These are phyloP conservation scores for Pyropia yezoensis DNA, from an alignment of 23 red algal species.

Conservation along the genomic window DNA sequence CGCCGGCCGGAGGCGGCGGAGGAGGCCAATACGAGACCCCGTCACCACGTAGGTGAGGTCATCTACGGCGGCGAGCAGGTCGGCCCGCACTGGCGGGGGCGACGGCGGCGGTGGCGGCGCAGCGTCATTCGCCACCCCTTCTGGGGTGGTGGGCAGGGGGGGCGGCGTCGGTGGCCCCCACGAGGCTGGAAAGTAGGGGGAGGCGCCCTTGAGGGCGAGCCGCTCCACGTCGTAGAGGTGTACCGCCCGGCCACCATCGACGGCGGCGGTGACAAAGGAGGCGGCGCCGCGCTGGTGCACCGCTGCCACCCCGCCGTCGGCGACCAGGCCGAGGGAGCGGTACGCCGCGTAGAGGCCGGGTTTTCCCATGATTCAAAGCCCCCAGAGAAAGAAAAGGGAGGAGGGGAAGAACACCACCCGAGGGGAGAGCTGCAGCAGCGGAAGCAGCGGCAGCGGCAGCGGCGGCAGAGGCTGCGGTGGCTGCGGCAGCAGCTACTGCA, in stretches of 20 bases:
- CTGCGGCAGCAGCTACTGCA: no score
- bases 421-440: no score
- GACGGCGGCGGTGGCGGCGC: not conserved
- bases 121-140: not conserved
- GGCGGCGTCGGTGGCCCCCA: constrained; percentile 14
- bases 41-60: constrained; percentile 65
- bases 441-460: no score
- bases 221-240: constrained; percentile 64
- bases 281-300: constrained; percentile 39
- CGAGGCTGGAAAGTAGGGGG: constrained; percentile 29
- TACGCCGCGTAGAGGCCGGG: constrained; percentile 22
- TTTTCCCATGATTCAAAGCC: no score
- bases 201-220: constrained; percentile 48
- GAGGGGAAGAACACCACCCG: no score
- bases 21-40: constrained; percentile 24
- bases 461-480: no score
- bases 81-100: no score
- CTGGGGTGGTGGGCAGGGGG: no score
- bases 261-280: constrained; percentile 54
- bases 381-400: no score
- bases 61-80: constrained; percentile 25
- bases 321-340: constrained; percentile 60
- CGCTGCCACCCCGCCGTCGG: constrained; percentile 27
- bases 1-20: constrained; percentile 31
- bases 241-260: constrained; percentile 42